Evolutionary conservation across 768 basidiomycete species (phyloP).

Genomic region (Boletus edulis): DNA sequence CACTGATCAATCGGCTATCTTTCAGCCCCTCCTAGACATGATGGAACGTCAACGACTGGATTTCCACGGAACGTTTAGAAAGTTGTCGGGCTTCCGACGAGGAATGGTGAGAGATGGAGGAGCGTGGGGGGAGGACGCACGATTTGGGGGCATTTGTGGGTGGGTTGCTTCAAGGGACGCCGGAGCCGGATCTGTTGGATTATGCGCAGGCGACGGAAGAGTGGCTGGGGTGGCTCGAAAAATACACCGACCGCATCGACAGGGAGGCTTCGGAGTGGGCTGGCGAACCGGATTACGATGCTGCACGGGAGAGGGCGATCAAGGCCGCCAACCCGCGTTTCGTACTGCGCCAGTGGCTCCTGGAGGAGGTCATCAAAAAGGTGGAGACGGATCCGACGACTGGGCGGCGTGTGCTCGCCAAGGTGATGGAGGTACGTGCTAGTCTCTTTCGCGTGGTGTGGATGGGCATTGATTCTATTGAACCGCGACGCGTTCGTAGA

Average conservation of each 20-base stretch:
- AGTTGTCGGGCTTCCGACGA: constrained; percentile 61
- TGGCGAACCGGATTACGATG: constrained; percentile 38
- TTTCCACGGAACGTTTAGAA: constrained; percentile 84
- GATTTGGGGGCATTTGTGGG: constrained; percentile 42
- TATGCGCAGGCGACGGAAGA: constrained; percentile 44
- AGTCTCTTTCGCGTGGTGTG: background rate
- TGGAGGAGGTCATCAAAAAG: constrained; percentile 86
- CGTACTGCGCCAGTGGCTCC: constrained; percentile 90
- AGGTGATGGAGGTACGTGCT: constrained; percentile 71
- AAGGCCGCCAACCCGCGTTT: constrained; percentile 82
- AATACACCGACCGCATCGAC: constrained; percentile 58
- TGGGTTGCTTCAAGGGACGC: constrained; percentile 44
- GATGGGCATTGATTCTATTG: background rate
- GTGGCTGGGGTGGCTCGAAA: constrained; percentile 63
- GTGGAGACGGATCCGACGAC: constrained; percentile 63
- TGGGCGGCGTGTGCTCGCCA: constrained; percentile 69
- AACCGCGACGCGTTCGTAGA: constrained; percentile 41
- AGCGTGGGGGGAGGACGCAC: constrained; percentile 2
- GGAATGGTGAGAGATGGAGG: constrained; percentile 20
- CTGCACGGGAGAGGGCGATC: constrained; percentile 48
- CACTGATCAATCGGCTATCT: constrained; percentile 58
- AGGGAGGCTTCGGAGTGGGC: constrained; percentile 49
- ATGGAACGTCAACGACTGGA: constrained; percentile 78
- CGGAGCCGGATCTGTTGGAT: constrained; percentile 46
- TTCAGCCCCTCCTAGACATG: constrained; percentile 69